These are phyloP conservation scores for Yarrowia porcina DNA, from an alignment of 805 yeast species.

Conservation along the genomic window DNA sequence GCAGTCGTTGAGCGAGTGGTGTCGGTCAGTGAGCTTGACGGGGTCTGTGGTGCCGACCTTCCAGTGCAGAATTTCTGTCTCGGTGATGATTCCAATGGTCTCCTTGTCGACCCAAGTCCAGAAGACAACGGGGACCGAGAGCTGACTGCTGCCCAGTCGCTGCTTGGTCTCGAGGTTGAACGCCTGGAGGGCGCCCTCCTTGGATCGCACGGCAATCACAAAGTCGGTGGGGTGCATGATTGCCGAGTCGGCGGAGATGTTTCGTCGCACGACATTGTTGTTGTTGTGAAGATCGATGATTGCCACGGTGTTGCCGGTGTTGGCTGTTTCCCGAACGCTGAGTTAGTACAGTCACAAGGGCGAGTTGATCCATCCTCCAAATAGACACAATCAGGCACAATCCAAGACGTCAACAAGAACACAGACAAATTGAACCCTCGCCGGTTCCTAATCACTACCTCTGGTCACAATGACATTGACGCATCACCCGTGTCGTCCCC, in stretches of 20 bases:
- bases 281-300: conserved; percentile 79
- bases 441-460: no score
- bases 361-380: not conserved
- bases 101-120: conserved; percentile 89
- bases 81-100: conserved; percentile 80
- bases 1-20: conserved; percentile 65
- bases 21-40: conserved; percentile 73
- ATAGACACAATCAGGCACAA: not conserved
- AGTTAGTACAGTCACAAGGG: not conserved
- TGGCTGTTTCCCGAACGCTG: conserved; percentile 44
- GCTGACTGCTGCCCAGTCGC: conserved; percentile 80
- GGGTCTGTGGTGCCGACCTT: conserved; percentile 80
- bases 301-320: conserved; percentile 72
- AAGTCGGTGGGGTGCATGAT: conserved; percentile 90
- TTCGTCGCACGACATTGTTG: conserved; percentile 79
- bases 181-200: conserved; percentile 92
- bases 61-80: conserved; percentile 72
- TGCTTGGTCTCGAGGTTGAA: conserved; percentile 85
- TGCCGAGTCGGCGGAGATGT: conserved; percentile 96
- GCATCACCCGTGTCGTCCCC: no score
- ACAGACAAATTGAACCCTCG: no score
- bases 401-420: no score
- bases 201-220: conserved; percentile 90
- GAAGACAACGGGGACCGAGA: conserved; percentile 84
- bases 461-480: no score